These are phyloP conservation scores for Umbelopsis ramanniana DNA, from an alignment of 192 early-diverging fungal genomes.

Conservation along the genomic window DNA sequence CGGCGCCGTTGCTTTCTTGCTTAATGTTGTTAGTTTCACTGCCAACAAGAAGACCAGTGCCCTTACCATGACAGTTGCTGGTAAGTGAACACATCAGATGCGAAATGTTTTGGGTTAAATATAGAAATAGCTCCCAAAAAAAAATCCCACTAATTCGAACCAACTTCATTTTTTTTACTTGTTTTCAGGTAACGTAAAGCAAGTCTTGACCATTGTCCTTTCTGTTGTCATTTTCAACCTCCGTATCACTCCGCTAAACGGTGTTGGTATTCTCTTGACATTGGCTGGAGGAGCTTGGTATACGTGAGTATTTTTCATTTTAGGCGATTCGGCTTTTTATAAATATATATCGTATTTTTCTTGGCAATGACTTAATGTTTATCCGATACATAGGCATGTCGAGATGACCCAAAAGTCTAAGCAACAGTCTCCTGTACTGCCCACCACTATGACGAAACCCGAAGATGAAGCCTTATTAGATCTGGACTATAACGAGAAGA, in stretches of 20 bases:
- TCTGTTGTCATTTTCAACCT: conserved; percentile 65
- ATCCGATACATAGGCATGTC: background rate
- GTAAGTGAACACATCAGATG: conserved; percentile 26
- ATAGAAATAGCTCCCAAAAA: background rate
- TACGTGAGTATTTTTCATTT: conserved; percentile 47
- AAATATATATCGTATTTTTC: background rate
- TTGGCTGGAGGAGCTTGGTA: conserved; percentile 63
- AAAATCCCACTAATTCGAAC: background rate
- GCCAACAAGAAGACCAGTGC: conserved; percentile 71
- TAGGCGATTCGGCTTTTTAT: background rate
- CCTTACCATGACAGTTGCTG: conserved; percentile 66
- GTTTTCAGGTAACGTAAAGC: conserved; percentile 69
- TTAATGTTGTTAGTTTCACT: conserved; percentile 69
- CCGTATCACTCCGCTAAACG: conserved; percentile 59
- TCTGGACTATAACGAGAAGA: conserved; percentile 15
- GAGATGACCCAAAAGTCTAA: conserved; percentile 22
- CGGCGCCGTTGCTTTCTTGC: conserved; percentile 66
- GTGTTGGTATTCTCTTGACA: conserved; percentile 65
- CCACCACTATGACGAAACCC: background rate
- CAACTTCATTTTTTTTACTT: background rate
- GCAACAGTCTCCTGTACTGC: conserved; percentile 1
- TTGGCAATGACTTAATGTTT: background rate
- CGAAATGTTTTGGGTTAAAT: background rate
- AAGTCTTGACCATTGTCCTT: conserved; percentile 69
- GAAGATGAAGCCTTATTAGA: conserved; percentile 14